These are phyloP conservation scores for Allium sativum DNA, from an alignment of 106 monocot genomes.

Conservation along the genomic window DNA sequence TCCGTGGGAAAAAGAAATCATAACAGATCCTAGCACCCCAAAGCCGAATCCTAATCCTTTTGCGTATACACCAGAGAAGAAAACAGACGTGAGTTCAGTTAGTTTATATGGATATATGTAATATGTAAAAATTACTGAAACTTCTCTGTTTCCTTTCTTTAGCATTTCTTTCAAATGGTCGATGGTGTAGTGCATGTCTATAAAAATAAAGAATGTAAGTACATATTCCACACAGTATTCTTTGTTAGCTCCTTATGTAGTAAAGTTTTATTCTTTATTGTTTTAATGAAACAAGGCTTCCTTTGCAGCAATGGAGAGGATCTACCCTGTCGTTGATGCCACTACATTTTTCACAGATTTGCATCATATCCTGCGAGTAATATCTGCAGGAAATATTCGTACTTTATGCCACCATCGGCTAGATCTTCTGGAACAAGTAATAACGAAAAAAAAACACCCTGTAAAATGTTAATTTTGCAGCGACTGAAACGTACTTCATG, in stretches of 20 bases:
- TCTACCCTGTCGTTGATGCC: constrained; percentile 86
- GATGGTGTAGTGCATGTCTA: constrained; percentile 95
- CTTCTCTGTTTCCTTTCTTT: constrained; percentile 5
- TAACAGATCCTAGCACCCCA: constrained; percentile 96
- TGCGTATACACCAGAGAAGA: constrained; percentile 52
- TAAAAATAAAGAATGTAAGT: constrained; percentile 56
- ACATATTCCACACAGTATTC: background rate
- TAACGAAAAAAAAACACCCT: background rate
- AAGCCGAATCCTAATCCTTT: constrained; percentile 87
- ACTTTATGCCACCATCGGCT: constrained; percentile 85
- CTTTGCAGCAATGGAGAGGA: constrained; percentile 45
- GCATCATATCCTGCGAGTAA: constrained; percentile 77
- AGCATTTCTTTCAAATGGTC: constrained; percentile 91
- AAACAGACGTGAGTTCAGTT: constrained; percentile 54
- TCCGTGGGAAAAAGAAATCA: constrained; percentile 96
- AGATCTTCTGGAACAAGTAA: constrained; percentile 93
- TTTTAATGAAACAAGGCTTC: constrained; percentile 1
- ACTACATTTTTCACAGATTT: constrained; percentile 98
- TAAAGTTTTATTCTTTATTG: background rate
- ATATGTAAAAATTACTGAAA: background rate
- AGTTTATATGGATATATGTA: background rate
- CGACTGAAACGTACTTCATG: no score
- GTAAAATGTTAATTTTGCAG: no score
- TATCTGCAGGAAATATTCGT: constrained; percentile 81
- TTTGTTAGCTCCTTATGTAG: constrained; percentile 6